Conservation (phyloP, 768 basidiomycete species). For the Auriscalpium orientale region DNA sequence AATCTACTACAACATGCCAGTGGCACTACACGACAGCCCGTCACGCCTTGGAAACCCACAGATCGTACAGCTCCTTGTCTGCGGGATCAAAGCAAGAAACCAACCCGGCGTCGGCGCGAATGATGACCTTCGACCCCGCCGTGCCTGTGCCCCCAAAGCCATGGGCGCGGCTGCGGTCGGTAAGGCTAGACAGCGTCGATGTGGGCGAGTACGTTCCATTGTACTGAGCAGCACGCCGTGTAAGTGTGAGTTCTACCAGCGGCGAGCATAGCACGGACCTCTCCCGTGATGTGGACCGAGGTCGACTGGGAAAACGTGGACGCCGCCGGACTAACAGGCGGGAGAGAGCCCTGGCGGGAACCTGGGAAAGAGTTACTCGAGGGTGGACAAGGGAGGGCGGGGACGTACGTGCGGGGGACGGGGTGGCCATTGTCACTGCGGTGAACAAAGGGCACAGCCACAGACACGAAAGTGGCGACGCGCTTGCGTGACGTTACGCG, state of each 20-base stretch:
- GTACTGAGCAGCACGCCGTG: not conserved
- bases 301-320: no score
- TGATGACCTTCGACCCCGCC: slow-evolving; percentile 31
- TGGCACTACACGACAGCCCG: not conserved
- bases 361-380: no score
- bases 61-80: slow-evolving; percentile 69
- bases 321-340: no score
- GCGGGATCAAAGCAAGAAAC: slow-evolving; percentile 68
- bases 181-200: not conserved
- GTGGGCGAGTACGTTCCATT: not conserved
- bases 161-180: not conserved
- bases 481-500: slow-evolving; percentile 10
- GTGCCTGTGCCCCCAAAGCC: not conserved
- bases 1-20: not conserved
- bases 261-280: no score
- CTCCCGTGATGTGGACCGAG: no score
- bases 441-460: not conserved
- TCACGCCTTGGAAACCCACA: slow-evolving; percentile 54
- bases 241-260: not conserved
- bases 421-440: not conserved
- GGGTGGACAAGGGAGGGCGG: no score
- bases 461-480: slow-evolving; percentile 1
- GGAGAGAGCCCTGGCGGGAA: no score
- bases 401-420: no score
- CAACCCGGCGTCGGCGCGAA: slow-evolving; percentile 61